Conservation (phyloP, 495 filamentous ascomycete species). For the Talaromyces ruber region DNA sequence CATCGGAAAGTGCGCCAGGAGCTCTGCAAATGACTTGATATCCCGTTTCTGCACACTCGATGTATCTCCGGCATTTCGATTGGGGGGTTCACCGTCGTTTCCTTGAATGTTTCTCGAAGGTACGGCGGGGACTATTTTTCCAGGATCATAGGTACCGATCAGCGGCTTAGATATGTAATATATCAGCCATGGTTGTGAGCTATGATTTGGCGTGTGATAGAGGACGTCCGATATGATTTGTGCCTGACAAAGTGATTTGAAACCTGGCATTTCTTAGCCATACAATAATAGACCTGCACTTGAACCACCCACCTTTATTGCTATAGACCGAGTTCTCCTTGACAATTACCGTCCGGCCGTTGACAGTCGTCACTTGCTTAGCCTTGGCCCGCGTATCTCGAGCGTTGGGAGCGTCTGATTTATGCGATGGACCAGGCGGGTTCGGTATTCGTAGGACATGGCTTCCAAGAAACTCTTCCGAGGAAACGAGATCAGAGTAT, state of each 20-base stretch:
- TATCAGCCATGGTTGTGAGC: slow-evolving; percentile 85
- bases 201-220: slow-evolving; percentile 78
- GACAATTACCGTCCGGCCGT: slow-evolving; percentile 87
- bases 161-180: slow-evolving; percentile 96
- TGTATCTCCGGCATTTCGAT: slow-evolving; percentile 25
- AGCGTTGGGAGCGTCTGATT: slow-evolving; percentile 65
- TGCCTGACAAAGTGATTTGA: slow-evolving; percentile 83
- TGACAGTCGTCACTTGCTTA: slow-evolving; percentile 84
- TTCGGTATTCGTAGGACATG: slow-evolving; percentile 86
- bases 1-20: slow-evolving; percentile 89
- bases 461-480: slow-evolving; percentile 92
- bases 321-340: slow-evolving; percentile 91
- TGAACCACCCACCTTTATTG: slow-evolving; percentile 68
- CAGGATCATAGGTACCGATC: slow-evolving; percentile 71
- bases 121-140: slow-evolving; percentile 54
- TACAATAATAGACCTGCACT: slow-evolving; percentile 10
- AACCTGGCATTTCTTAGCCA: slow-evolving; percentile 48
- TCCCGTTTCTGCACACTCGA: slow-evolving; percentile 67
- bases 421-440: slow-evolving; percentile 37
- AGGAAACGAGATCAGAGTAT: slow-evolving; percentile 72
- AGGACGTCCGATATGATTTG: slow-evolving; percentile 78
- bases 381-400: slow-evolving; percentile 90
- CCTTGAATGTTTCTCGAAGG: slow-evolving; percentile 34
- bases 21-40: slow-evolving; percentile 80
- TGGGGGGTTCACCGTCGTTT: slow-evolving; percentile 19